A percentile compares a stretch with the other conserved stretches of the same genome.
Conservation (phyloP, 768 basidiomycete species). For the Inosperma sp. region DNA sequence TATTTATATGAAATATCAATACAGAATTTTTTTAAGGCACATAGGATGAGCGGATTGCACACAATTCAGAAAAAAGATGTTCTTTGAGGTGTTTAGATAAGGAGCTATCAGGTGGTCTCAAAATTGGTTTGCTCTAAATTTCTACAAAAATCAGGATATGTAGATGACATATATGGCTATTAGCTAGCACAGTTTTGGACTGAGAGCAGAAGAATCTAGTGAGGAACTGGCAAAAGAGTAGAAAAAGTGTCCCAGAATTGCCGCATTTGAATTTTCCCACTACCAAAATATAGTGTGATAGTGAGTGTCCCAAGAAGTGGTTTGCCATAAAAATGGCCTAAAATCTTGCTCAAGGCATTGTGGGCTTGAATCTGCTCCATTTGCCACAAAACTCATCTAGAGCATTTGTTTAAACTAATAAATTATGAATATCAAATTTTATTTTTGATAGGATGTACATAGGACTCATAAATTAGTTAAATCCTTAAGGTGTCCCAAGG, state of each 20-base stretch:
- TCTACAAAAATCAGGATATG: background rate
- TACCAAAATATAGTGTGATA: background rate
- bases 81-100: background rate
- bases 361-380: background rate
- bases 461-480: background rate
- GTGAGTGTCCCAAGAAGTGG: constrained; percentile 2
- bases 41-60: background rate
- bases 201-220: background rate
- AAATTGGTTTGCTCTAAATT: too few species aligned
- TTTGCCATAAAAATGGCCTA: background rate
- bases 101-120: background rate
- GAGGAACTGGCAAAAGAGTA: background rate
- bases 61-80: background rate
- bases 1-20: background rate
- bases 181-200: background rate
- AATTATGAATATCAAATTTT: background rate
- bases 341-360: background rate
- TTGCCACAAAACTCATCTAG: background rate
- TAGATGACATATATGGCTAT: background rate
- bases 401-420: background rate
- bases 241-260: background rate
- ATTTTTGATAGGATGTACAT: background rate
- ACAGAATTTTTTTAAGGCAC: background rate
- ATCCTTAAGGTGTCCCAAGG: constrained; percentile 1
- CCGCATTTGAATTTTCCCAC: background rate